Conservation (phyloP, 768 basidiomycete genomes). For the Leccinum disarticulatum region DNA sequence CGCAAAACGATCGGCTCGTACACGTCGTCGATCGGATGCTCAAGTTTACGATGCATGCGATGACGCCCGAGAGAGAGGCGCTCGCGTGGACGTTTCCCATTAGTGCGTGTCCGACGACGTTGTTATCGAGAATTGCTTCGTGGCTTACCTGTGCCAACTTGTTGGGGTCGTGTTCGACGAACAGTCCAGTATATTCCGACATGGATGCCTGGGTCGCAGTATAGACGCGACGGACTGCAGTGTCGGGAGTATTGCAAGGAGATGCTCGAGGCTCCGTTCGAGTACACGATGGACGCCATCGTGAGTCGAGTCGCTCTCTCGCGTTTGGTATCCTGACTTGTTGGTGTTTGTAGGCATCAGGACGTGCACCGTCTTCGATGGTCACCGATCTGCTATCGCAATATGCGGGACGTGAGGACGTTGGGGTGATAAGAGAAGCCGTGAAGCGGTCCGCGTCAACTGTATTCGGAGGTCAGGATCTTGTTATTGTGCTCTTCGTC, state of each 20-base stretch:
- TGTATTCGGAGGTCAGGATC: constrained; percentile 3
- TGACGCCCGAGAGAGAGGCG: constrained; percentile 4
- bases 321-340: not conserved
- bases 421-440: not conserved
- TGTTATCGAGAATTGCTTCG: not conserved
- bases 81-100: constrained; percentile 3
- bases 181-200: constrained; percentile 9
- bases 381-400: not conserved
- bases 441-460: not conserved
- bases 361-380: constrained; percentile 4
- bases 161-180: not conserved
- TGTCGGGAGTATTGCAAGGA: constrained; percentile 21
- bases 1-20: not conserved
- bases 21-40: not conserved
- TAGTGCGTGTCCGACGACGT: not conserved
- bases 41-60: not conserved
- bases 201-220: constrained; percentile 7
- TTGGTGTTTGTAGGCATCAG: not conserved
- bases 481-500: too few relatives aligned
- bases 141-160: too few relatives aligned
- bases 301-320: not conserved
- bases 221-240: not conserved
- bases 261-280: constrained; percentile 9
- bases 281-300: not conserved
- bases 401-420: not conserved